Evolutionary conservation across 1,284 basidiomycete genomes (phyloP), one percentile per base, ranked within the genome.

Genomic region (Ganoderma lingzhi): DNA sequence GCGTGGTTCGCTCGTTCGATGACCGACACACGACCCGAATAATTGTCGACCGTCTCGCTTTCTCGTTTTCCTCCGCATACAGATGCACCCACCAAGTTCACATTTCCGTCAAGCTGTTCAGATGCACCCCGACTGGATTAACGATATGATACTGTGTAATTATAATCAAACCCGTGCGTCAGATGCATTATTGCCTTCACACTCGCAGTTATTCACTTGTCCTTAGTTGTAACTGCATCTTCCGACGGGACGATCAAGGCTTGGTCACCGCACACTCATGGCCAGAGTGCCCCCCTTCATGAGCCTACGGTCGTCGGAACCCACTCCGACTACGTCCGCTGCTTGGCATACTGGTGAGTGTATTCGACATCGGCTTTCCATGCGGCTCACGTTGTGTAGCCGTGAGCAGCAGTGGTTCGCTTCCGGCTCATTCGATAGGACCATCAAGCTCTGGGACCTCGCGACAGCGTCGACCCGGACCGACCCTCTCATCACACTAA

Each of bases 371-470:
- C 59, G 63, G 64, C 9, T 42, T 17, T 58, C 62, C 65, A 17
- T 64, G 9, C 65, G 51, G 62, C 76, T 76, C 69, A 74, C 68
- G 69, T 62, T 74, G 74, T 67, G 66, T 74, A 93, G 92, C 76
- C 89, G 89, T 37, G 89, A 93, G 70, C 90, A 93, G 70, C 88
- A 89, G 59, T 96, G 95, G 90, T 85, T 98, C 42, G 96, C 96
- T 23, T 98, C 96, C 0, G 98, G 96, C 2, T 97, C 96, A 0
- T 96, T 99, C 71, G 98, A 99, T 82, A 87, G 94, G 19, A 94
- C 92, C 1, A 92, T 99, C 80, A 96, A 96, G 77, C 85, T 99
- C 0, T 99, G 98, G 97, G 96, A 98, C 78, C 84, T 97, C n/a
- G 83, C 73, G 1, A 51, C 70, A 10, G 63, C 70, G 71, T 71